A percentile compares a stretch with the other conserved stretches of the same genome.
Evolutionary conservation across 306 rosid genomes (phyloP).

Genomic region (Rosa rugosa): DNA sequence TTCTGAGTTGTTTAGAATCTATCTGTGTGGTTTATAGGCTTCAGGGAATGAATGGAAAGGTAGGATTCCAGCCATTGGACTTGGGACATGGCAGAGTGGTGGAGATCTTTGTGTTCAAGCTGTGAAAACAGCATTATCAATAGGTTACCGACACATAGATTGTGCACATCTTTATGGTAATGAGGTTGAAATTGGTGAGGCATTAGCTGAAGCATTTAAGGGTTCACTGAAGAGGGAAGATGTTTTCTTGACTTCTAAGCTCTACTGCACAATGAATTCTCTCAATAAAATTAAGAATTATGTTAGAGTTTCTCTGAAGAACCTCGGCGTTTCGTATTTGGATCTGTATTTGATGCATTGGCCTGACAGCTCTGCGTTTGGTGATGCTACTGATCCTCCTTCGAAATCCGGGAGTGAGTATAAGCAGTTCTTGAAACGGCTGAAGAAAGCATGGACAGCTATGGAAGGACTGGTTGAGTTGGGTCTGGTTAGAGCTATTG

Average conservation of each 20-base stretch:
- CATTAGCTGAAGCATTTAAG: constrained; percentile 38
- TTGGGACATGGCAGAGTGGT: constrained; percentile 53
- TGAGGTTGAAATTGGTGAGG: constrained; percentile 48
- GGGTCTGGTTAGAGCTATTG: constrained; percentile 47
- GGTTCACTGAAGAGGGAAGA: constrained; percentile 46
- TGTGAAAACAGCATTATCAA: constrained; percentile 44
- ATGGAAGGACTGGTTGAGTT: constrained; percentile 45
- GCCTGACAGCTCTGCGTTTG: constrained; percentile 48
- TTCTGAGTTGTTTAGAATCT: constrained; percentile 9
- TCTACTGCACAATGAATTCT: constrained; percentile 48
- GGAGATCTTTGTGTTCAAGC: constrained; percentile 52
- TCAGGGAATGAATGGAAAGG: constrained; percentile 38
- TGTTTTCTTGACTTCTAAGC: constrained; percentile 46
- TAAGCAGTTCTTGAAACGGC: constrained; percentile 44
- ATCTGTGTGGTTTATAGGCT: constrained; percentile 1
- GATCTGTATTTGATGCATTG: constrained; percentile 56
- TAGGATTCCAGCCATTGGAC: constrained; percentile 48
- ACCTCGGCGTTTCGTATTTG: constrained; percentile 43
- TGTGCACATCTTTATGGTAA: constrained; percentile 56
- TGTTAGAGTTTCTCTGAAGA: constrained; percentile 47
- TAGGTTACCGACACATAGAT: constrained; percentile 46
- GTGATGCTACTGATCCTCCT: constrained; percentile 54
- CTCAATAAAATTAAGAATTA: constrained; percentile 47
- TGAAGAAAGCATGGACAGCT: constrained; percentile 51
- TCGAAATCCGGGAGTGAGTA: constrained; percentile 44